Conservation (phyloP, 805 yeast genomes). For the Saturnispora sekii region DNA sequence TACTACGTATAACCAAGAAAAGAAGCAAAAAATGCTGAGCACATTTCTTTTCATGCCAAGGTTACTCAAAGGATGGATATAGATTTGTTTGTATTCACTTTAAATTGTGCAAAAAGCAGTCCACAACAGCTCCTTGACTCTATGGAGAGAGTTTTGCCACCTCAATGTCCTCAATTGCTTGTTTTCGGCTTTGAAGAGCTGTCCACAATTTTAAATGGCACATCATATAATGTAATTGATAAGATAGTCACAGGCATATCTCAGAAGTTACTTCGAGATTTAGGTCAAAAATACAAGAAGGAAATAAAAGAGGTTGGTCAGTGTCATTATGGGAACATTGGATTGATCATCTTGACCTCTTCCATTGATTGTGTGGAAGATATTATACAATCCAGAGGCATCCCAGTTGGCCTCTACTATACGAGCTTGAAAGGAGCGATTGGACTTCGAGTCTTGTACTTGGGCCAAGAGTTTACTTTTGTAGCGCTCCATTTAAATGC, state of each 20-base stretch:
- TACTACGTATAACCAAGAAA: background rate
- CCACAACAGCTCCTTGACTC: slow-evolving; percentile 29
- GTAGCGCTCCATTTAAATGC: slow-evolving; percentile 71
- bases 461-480: slow-evolving; percentile 41
- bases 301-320: slow-evolving; percentile 30
- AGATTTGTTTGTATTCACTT: slow-evolving; percentile 29
- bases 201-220: slow-evolving; percentile 45
- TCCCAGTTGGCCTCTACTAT: slow-evolving; percentile 46
- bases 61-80: background rate
- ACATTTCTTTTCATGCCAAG: background rate
- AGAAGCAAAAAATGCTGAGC: background rate
- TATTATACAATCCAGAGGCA: slow-evolving; percentile 20
- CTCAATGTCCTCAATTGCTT: slow-evolving; percentile 32
- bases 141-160: slow-evolving; percentile 13
- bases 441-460: slow-evolving; percentile 42
- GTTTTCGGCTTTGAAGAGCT: slow-evolving; percentile 65
- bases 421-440: slow-evolving; percentile 72
- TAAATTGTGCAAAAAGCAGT: slow-evolving; percentile 45
- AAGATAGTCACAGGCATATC: slow-evolving; percentile 30
- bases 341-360: slow-evolving; percentile 42
- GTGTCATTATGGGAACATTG: slow-evolving; percentile 49
- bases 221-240: slow-evolving; percentile 31
- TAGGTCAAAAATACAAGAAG: slow-evolving; percentile 28
- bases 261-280: slow-evolving; percentile 26
- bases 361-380: slow-evolving; percentile 19